Evolutionary conservation across 176 grass and related monocot genomes (phyloP).

Genomic region (Cymbopogon citratus): DNA sequence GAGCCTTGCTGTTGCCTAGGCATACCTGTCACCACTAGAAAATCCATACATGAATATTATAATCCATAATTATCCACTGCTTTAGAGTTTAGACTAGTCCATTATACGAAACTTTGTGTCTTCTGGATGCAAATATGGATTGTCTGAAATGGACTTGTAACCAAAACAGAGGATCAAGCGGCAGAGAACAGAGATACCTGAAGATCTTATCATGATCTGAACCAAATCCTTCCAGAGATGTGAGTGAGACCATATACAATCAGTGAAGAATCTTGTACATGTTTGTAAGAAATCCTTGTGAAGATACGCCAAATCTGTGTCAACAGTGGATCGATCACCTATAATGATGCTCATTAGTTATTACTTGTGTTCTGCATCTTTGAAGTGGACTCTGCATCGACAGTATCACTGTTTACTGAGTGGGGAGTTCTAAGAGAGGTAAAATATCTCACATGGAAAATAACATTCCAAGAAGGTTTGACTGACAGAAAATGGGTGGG

Average conservation of each 20-base stretch:
- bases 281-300: neutral
- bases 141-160: conserved; percentile 23
- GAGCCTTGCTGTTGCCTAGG: conserved; percentile 4
- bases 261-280: neutral
- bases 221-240: conserved; percentile 14
- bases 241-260: conserved; percentile 8
- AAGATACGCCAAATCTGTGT: conserved; percentile 31
- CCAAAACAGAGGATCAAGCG: conserved; percentile 7
- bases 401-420: neutral
- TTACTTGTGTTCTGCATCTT: neutral
- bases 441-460: too few species aligned
- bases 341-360: neutral
- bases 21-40: conserved; percentile 15
- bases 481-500: too few species aligned
- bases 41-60: neutral
- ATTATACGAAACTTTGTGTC: neutral
- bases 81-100: conserved; percentile 22
- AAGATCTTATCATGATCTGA: conserved; percentile 28
- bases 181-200: neutral
- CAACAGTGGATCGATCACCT: neutral
- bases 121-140: conserved; percentile 14
- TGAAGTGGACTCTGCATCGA: neutral
- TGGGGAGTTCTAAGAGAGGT: too few species aligned
- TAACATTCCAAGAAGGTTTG: neutral
- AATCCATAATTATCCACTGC: neutral